Evolutionary conservation across 148 eudicot species (phyloP).

Genomic region (Nepenthes gracilis): DNA sequence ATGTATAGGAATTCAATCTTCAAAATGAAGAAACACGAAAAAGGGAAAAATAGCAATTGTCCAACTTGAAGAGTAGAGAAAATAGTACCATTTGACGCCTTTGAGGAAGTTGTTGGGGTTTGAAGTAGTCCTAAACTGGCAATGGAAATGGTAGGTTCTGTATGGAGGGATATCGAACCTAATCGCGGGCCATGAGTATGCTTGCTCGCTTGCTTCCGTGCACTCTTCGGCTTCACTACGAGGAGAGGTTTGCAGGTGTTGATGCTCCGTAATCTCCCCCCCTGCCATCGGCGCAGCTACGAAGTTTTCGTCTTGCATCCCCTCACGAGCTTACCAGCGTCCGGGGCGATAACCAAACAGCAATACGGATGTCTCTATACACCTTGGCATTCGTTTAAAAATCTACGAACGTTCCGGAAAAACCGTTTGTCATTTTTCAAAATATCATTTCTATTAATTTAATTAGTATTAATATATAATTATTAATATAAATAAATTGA

Average conservation of each 20-base stretch:
- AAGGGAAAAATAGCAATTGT: background rate
- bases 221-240: constrained; percentile 4
- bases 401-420: no score
- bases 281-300: no score
- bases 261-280: constrained; percentile 20
- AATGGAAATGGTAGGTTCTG: constrained; percentile 55
- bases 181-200: constrained; percentile 43
- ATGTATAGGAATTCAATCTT: background rate
- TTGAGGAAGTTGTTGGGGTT: constrained; percentile 88
- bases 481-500: no score
- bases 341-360: no score
- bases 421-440: no score
- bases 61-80: background rate
- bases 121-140: constrained; percentile 51
- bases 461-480: no score
- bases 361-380: no score
- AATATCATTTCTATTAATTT: no score
- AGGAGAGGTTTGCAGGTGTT: background rate
- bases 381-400: no score
- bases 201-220: constrained; percentile 12
- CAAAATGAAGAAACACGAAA: background rate
- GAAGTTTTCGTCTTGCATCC: no score
- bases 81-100: constrained; percentile 60
- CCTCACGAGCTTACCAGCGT: no score
- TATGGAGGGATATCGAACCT: constrained; percentile 47